Conservation (phyloP, 768 basidiomycete genomes). For the Boletus bicolor region DNA sequence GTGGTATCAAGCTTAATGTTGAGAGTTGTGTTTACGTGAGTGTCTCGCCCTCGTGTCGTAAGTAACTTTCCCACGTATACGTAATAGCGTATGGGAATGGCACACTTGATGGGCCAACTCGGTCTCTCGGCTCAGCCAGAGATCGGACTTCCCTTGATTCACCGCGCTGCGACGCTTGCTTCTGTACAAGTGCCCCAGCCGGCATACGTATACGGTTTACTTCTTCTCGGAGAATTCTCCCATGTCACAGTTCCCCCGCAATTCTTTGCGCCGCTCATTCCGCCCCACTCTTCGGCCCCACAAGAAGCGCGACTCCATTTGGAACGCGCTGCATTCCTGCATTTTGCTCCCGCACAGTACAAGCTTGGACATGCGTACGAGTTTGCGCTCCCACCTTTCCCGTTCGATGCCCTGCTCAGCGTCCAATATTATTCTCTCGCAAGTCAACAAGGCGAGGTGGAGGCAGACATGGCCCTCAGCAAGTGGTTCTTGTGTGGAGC, state of each 20-base stretch:
- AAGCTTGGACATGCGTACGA: conserved; percentile 93
- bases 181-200: conserved; percentile 81
- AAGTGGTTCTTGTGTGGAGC: conserved; percentile 98
- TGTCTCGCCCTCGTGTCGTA: neutral
- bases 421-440: conserved; percentile 89
- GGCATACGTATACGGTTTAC: conserved; percentile 83
- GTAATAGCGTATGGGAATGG: conserved; percentile 85
- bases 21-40: conserved; percentile 80
- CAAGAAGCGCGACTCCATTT: conserved; percentile 73
- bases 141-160: conserved; percentile 67
- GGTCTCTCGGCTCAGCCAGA: conserved; percentile 51
- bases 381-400: conserved; percentile 79
- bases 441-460: conserved; percentile 80
- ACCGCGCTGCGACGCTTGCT: conserved; percentile 71
- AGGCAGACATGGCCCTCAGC: conserved; percentile 94
- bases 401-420: conserved; percentile 83
- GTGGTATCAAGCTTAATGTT: conserved; percentile 70
- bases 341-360: conserved; percentile 85
- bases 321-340: conserved; percentile 81
- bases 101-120: conserved; percentile 85
- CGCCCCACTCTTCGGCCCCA: conserved; percentile 43
- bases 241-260: conserved; percentile 50
- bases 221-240: conserved; percentile 83
- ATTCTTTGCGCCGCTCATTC: conserved; percentile 54
- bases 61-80: conserved; percentile 8